Conservation (phyloP, 2,329 filamentous ascomycete species). For the Calonectria montana region DNA sequence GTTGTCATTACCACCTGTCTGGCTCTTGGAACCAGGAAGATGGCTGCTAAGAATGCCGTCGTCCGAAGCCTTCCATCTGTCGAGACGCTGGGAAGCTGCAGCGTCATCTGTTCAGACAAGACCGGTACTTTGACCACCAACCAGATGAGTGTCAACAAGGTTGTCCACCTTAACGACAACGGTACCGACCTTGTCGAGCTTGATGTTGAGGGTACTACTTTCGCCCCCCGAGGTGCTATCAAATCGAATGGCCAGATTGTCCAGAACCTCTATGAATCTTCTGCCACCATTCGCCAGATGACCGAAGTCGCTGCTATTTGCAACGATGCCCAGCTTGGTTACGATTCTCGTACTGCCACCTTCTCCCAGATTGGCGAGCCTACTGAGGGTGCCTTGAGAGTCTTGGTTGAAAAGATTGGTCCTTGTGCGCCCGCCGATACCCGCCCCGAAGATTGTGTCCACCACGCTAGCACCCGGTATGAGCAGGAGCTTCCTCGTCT, state of each 20-base stretch:
- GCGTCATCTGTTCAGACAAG: slow-evolving; percentile 99
- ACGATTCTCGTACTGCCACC: slow-evolving; percentile 78
- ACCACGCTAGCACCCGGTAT: slow-evolving; percentile 87
- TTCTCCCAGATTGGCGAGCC: slow-evolving; percentile 92
- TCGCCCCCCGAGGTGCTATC: slow-evolving; percentile 84
- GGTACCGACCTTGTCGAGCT: slow-evolving; percentile 85
- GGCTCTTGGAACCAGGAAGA: slow-evolving; percentile 95
- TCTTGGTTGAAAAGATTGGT: slow-evolving; percentile 93
- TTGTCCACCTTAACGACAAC: slow-evolving; percentile 82
- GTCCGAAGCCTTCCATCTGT: slow-evolving; percentile 96
- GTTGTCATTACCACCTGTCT: slow-evolving; percentile 99
- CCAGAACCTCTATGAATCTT: slow-evolving; percentile 75
- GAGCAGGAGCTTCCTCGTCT: slow-evolving; percentile 80
- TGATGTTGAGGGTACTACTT: slow-evolving; percentile 92
- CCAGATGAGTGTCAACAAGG: slow-evolving; percentile 97
- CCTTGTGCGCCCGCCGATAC: slow-evolving; percentile 73
- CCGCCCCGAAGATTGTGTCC: slow-evolving; percentile 72
- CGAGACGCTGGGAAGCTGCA: slow-evolving; percentile 98
- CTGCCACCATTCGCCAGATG: slow-evolving; percentile 84
- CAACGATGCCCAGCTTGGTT: slow-evolving; percentile 87
- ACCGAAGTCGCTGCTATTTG: slow-evolving; percentile 79
- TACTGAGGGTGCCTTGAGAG: slow-evolving; percentile 92
- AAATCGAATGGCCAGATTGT: slow-evolving; percentile 75
- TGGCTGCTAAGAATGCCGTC: slow-evolving; percentile 98
- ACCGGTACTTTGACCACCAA: slow-evolving; percentile 98